phyloP scores from a whole-genome alignment of 2,329 filamentous ascomycete genomes.

The Fusarium sp. region DNA sequence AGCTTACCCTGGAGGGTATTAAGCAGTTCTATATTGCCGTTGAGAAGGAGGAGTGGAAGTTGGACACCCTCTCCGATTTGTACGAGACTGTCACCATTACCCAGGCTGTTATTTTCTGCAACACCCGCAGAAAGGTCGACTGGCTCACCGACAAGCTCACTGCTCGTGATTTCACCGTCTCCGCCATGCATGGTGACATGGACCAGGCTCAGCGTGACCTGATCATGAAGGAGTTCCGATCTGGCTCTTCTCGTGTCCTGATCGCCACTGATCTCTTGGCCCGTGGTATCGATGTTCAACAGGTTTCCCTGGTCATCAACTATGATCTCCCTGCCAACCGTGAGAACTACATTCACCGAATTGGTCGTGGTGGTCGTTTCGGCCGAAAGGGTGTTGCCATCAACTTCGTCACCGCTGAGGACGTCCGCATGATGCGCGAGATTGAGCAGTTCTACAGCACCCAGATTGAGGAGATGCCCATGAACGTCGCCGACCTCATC shows the following conservation, averaged over 20 bases:
- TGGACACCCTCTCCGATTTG: constrained; percentile 97
- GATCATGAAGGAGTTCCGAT: constrained; percentile 99
- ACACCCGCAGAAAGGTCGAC: constrained; percentile 99
- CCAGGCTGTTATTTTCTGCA: constrained; percentile 99
- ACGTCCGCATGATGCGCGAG: constrained; percentile 99
- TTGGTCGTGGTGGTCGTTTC: constrained; percentile 99
- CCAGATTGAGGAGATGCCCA: constrained; percentile 99
- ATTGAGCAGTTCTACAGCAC: constrained; percentile 99
- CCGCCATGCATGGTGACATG: constrained; percentile 99
- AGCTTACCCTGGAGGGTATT: constrained; percentile 99
- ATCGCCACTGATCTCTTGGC: constrained; percentile 98
- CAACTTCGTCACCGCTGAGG: constrained; percentile 99
- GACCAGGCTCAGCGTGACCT: constrained; percentile 96
- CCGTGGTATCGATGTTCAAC: constrained; percentile 99
- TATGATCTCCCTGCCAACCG: constrained; percentile 99
- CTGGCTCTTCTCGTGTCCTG: constrained; percentile 95
- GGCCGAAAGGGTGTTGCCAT: constrained; percentile 99
- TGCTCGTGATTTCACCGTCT: constrained; percentile 98
- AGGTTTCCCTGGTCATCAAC: constrained; percentile 99
- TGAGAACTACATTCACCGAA: constrained; percentile 99
- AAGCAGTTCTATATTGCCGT: constrained; percentile 99
- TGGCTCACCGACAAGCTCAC: constrained; percentile 99
- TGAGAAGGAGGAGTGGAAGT: constrained; percentile 99
- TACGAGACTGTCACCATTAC: constrained; percentile 99
- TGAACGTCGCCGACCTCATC: constrained; percentile 84